Conservation (phyloP, 257 asterid genomes). For the Rhazya stricta region DNA sequence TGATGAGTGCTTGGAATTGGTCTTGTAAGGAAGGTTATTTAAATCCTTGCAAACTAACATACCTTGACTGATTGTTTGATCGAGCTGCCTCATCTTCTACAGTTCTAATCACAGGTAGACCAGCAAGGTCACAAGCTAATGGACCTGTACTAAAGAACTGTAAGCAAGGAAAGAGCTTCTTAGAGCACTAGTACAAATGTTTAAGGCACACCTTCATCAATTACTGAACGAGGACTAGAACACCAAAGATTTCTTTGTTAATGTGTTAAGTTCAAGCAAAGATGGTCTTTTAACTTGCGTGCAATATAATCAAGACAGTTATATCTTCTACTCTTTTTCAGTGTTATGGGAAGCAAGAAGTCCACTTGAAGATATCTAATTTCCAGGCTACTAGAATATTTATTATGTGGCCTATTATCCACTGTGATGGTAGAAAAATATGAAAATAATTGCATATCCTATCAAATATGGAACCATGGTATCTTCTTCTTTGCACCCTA, state of each 20-base stretch:
- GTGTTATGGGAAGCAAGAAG: not conserved
- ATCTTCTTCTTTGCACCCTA: not conserved
- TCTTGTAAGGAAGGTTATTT: not conserved
- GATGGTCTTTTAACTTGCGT: not conserved
- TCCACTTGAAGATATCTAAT: not conserved
- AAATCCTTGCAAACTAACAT: conserved; percentile 3
- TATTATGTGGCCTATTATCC: not conserved
- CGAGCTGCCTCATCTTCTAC: conserved; percentile 30
- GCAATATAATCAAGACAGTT: not conserved
- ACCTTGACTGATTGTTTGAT: conserved; percentile 48
- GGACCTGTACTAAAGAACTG: conserved; percentile 66
- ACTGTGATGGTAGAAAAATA: not conserved
- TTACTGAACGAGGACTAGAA: not conserved
- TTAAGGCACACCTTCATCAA: not conserved
- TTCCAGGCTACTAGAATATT: not conserved
- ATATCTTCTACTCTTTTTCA: not conserved
- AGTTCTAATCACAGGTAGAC: conserved; percentile 33
- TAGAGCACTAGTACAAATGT: not conserved
- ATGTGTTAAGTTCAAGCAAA: not conserved
- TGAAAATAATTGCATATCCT: no score
- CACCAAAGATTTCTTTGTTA: not conserved
- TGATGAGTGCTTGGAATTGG: not conserved
- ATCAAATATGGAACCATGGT: not conserved
- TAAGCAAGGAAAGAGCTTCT: not conserved
- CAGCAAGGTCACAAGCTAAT: conserved; percentile 49